These are phyloP conservation scores for Hyaloperonospora arabidopsidis DNA, from an alignment of 352 stramenopile species.

Conservation along the genomic window DNA sequence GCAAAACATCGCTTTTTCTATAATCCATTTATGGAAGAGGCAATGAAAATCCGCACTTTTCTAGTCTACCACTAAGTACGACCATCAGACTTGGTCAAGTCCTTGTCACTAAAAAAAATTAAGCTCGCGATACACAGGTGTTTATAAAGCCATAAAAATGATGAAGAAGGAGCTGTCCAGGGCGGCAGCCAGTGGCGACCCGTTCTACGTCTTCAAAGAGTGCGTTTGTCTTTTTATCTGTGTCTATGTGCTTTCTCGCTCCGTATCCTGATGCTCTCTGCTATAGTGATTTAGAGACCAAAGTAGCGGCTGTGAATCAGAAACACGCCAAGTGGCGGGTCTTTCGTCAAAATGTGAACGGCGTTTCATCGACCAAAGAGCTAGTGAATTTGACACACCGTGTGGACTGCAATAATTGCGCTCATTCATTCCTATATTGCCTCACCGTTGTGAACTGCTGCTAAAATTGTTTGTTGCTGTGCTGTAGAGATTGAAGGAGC, in stretches of 20 bases:
- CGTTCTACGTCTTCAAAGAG: conserved; percentile 84
- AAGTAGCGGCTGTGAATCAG: conserved; percentile 64
- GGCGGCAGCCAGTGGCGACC: conserved; percentile 47
- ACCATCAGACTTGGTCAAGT: too few species aligned
- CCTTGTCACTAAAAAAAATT: too few species aligned
- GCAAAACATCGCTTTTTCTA: too few species aligned
- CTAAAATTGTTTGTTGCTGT: background rate
- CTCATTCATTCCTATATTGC: background rate
- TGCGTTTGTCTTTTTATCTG: conserved; percentile 20
- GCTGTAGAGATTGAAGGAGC: conserved; percentile 49
- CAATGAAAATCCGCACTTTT: too few species aligned
- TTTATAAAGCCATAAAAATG: too few species aligned
- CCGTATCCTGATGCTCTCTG: conserved; percentile 3
- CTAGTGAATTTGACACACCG: conserved; percentile 46
- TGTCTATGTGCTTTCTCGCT: background rate
- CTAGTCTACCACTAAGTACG: too few species aligned
- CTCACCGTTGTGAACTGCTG: background rate
- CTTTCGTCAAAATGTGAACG: conserved; percentile 33
- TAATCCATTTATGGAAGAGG: too few species aligned
- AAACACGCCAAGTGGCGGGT: conserved; percentile 62
- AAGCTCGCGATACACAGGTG: too few species aligned
- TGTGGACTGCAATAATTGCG: conserved; percentile 20
- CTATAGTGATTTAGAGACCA: conserved; percentile 62
- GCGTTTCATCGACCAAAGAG: conserved; percentile 39
- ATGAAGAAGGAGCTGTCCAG: conserved; percentile 28